A percentile compares a stretch with the other conserved stretches of the same genome.
These are phyloP conservation scores for Penicillium waksmanii DNA, from an alignment of 495 filamentous ascomycete species.

Conservation along the genomic window DNA sequence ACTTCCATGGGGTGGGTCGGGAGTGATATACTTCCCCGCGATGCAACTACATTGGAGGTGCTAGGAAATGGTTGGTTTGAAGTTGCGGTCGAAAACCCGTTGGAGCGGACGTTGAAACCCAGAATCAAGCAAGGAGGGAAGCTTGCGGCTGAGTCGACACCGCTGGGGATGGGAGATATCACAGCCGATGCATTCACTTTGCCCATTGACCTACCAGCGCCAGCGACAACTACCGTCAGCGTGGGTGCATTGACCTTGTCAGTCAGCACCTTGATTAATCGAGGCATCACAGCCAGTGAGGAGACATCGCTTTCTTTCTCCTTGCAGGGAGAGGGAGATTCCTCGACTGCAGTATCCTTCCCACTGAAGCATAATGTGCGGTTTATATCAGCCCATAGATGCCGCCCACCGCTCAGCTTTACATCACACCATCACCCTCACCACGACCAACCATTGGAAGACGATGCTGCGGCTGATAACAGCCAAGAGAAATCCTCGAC, in stretches of 20 bases:
- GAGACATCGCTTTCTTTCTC: conserved; percentile 57
- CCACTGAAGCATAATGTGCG: conserved; percentile 63
- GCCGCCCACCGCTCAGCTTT: conserved; percentile 55
- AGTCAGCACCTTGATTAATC: conserved; percentile 24
- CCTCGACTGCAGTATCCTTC: conserved; percentile 45
- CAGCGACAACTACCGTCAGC: conserved; percentile 17
- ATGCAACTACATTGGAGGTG: conserved; percentile 30
- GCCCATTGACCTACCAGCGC: conserved; percentile 30
- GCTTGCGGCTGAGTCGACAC: conserved; percentile 39
- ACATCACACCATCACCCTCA: conserved; percentile 18
- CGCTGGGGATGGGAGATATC: conserved; percentile 47
- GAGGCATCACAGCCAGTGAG: conserved; percentile 45
- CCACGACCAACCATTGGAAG: conserved; percentile 22
- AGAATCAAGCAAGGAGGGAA: conserved; percentile 46
- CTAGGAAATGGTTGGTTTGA: conserved; percentile 68
- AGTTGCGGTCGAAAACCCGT: conserved; percentile 47
- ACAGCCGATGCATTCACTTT: conserved; percentile 49
- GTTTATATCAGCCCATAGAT: conserved; percentile 69
- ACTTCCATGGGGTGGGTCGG: conserved; percentile 83
- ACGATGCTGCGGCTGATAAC: not conserved
- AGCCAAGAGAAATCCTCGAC: conserved; percentile 35
- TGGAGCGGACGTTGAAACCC: conserved; percentile 27
- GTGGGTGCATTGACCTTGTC: conserved; percentile 29
- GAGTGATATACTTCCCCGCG: conserved; percentile 54
- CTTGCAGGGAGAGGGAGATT: conserved; percentile 26